phyloP scores from a whole-genome alignment of 768 basidiomycete species.

The Leccinum olivaceopallidum region DNA sequence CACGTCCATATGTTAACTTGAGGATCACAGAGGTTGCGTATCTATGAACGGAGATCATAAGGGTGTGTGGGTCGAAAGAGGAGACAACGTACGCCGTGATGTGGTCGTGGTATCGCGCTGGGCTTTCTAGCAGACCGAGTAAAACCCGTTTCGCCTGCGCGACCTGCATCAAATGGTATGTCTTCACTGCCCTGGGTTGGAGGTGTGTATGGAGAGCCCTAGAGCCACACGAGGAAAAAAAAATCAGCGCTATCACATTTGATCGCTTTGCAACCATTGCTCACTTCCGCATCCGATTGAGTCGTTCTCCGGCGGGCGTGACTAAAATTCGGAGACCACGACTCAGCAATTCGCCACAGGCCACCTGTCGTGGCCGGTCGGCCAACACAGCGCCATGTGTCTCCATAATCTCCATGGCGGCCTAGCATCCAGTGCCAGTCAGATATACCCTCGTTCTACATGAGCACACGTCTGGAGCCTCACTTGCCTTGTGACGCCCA shows the following conservation, averaged over 20 bases:
- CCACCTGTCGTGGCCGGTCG: slow-evolving; percentile 39
- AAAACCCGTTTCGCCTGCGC: slow-evolving; percentile 23
- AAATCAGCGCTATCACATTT: no score
- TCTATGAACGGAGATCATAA: slow-evolving; percentile 3
- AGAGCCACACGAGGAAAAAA: no score
- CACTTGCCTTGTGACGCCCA: slow-evolving; percentile 17
- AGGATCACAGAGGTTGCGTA: slow-evolving; percentile 16
- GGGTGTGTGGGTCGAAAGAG: slow-evolving; percentile 32
- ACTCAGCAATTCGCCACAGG: slow-evolving; percentile 49
- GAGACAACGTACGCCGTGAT: slow-evolving; percentile 35
- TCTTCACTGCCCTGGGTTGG: slow-evolving; percentile 45
- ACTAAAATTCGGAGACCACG: slow-evolving; percentile 54
- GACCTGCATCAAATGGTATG: slow-evolving; percentile 47
- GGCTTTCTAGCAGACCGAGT: slow-evolving; percentile 13
- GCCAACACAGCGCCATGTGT: slow-evolving; percentile 44
- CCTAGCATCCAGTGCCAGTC: slow-evolving; percentile 32
- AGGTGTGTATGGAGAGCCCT: slow-evolving; percentile 57
- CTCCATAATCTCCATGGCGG: slow-evolving; percentile 60
- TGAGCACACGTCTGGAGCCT: background rate
- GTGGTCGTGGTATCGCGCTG: slow-evolving; percentile 13
- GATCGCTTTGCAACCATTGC: slow-evolving; percentile 1
- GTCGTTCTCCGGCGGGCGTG: slow-evolving; percentile 48
- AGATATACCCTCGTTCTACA: background rate
- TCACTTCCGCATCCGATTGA: slow-evolving; percentile 56
- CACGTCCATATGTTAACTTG: slow-evolving; percentile 23